These are phyloP conservation scores for Hirschioporus abietinus DNA, from an alignment of 768 basidiomycete genomes.

Conservation along the genomic window DNA sequence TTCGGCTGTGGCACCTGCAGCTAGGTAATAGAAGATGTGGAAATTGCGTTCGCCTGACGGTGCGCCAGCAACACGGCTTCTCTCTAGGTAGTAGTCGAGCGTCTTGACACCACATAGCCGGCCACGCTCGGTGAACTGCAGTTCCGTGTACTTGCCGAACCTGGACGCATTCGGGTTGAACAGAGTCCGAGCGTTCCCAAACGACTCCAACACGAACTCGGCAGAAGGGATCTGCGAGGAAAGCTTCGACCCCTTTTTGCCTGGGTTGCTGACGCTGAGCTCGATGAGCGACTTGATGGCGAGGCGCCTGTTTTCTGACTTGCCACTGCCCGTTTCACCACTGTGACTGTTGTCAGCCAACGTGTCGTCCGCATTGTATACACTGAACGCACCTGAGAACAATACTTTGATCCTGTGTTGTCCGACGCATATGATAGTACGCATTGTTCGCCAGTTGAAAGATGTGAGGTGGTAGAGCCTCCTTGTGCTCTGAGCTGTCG, in stretches of 20 bases:
- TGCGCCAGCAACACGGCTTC: slow-evolving; percentile 80
- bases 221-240: slow-evolving; percentile 82
- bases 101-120: slow-evolving; percentile 88
- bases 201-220: slow-evolving; percentile 92
- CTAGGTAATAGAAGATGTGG: slow-evolving; percentile 96
- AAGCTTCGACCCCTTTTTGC: slow-evolving; percentile 93
- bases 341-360: slow-evolving; percentile 33
- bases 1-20: slow-evolving; percentile 83
- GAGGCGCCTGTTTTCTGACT: slow-evolving; percentile 87
- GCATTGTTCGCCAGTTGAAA: slow-evolving; percentile 89
- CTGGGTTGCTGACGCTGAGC: slow-evolving; percentile 78
- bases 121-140: slow-evolving; percentile 93
- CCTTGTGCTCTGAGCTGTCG: slow-evolving; percentile 60
- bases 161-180: slow-evolving; percentile 95
- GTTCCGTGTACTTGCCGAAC: slow-evolving; percentile 96
- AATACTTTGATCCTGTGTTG: slow-evolving; percentile 88
- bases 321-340: slow-evolving; percentile 90
- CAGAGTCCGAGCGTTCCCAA: slow-evolving; percentile 87
- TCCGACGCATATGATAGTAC: slow-evolving; percentile 95
- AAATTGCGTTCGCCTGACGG: slow-evolving; percentile 94
- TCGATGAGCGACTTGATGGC: slow-evolving; percentile 91
- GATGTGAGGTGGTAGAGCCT: slow-evolving; percentile 73
- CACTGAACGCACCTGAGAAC: slow-evolving; percentile 63
- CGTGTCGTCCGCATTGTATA: neutral
- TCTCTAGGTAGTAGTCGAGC: slow-evolving; percentile 93